A percentile compares a stretch with the other conserved stretches of the same genome.
These are phyloP conservation scores for Alloascoidea hylecoeti DNA, from an alignment of 805 yeast genomes.

Conservation along the genomic window DNA sequence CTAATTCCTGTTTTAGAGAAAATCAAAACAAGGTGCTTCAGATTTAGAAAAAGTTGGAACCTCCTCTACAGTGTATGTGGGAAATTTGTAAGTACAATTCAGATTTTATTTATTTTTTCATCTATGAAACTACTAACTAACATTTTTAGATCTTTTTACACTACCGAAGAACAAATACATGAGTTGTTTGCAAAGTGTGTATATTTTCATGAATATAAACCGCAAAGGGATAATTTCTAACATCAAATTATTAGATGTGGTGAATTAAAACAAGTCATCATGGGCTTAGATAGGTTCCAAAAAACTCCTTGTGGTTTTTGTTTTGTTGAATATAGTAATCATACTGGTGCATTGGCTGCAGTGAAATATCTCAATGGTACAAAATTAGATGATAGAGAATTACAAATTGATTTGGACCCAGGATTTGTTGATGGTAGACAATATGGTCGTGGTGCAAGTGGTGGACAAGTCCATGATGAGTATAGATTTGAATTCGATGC, in stretches of 20 bases:
- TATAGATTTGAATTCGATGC: conserved; percentile 26
- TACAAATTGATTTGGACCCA: conserved; percentile 87
- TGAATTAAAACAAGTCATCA: conserved; percentile 60
- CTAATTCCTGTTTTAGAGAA: conserved; percentile 5
- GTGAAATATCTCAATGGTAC: conserved; percentile 74
- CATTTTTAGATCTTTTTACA: conserved; percentile 45
- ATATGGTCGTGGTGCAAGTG: conserved; percentile 84
- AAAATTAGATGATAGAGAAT: conserved; percentile 65
- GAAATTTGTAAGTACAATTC: conserved; percentile 36
- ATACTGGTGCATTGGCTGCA: conserved; percentile 65
- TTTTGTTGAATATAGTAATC: conserved; percentile 64
- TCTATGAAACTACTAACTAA: neutral
- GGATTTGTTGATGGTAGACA: conserved; percentile 95
- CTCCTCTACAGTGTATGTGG: conserved; percentile 78
- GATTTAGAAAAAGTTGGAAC: conserved; percentile 52
- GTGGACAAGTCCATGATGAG: conserved; percentile 86
- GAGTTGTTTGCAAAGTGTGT: conserved; percentile 67
- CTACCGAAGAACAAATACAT: conserved; percentile 89
- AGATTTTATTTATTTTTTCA: neutral
- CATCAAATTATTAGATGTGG: conserved; percentile 27
- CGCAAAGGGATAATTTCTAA: neutral
- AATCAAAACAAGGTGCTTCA: conserved; percentile 21
- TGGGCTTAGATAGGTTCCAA: conserved; percentile 89
- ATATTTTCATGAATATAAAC: neutral
- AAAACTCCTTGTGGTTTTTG: conserved; percentile 96